Evolutionary conservation across 306 rosid species (phyloP), one percentile per base, ranked within the genome.

Genomic region (Vigna radiata): DNA sequence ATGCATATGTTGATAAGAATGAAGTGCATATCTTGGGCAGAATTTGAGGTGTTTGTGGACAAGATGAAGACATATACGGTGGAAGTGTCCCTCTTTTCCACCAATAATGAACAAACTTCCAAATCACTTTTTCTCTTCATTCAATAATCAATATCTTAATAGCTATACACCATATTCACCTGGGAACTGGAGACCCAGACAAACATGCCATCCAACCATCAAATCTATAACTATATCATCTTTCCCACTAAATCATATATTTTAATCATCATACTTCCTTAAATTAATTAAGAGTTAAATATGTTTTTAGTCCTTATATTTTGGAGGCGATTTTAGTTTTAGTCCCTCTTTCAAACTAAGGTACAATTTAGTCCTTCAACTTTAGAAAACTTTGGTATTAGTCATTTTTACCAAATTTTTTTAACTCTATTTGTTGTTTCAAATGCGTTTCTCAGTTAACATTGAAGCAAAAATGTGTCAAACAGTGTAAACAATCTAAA

Each of bases 161-260:
- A 25, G 8, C 52, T 72, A 58, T 9, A 9, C 18, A 23, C 36
- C 50, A 23, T 25, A 11, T 4, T 56, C 58, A 58, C 50, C 17
- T 25, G 60, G 53, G 67, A 61, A 69, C 59, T 50, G 80, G 69
- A 76, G 72, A 62, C 49, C 31, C 58, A 81, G 81, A 82, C 81
- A 82, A 76, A 82, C 82, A 82, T 82, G 46, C 64, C 78, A 21
- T 70, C 75, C 82, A 70, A 72, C 33, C 33, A 44, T 13, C 1
- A 56, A 54, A 52, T 37, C 27, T 79, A 21, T 27, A 7, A 62
- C 31, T 17, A 37, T 48, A 11, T 39, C 29, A 37, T 15, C 10
- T 0, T 37, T 76, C 54, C 70, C 63, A 76, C 75, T 33, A 47
- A 76, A 62, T 43, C 19, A 8, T 82, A 62, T 70, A 70, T 68